phyloP scores from a whole-genome alignment of 495 filamentous ascomycete genomes.

The Rostrohypoxylon terebratum region DNA sequence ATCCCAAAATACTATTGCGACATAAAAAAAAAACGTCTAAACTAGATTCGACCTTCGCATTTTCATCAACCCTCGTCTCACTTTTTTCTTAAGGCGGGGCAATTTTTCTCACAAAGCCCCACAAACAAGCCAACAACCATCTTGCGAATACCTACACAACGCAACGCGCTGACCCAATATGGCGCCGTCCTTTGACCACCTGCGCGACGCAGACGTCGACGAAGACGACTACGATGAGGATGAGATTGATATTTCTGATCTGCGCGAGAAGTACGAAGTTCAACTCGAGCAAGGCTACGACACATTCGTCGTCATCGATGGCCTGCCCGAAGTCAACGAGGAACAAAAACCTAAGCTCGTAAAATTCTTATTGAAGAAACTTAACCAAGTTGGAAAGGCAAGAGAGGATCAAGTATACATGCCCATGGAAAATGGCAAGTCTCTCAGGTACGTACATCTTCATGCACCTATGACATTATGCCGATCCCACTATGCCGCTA shows the following conservation, averaged over 20 bases:
- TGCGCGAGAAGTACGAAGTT: conserved; percentile 92
- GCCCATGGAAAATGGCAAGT: conserved; percentile 85
- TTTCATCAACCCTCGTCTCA: conserved; percentile 18
- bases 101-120: conserved; percentile 42
- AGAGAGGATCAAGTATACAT: conserved; percentile 90
- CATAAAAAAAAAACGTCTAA: not conserved
- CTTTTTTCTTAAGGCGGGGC: conserved; percentile 48
- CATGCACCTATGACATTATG: too few species aligned
- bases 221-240: conserved; percentile 91
- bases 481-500: too few species aligned
- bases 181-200: conserved; percentile 69
- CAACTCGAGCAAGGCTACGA: conserved; percentile 95
- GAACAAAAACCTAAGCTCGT: conserved; percentile 89
- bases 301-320: conserved; percentile 94
- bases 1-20: conserved; percentile 38
- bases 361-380: conserved; percentile 93
- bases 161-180: conserved; percentile 57
- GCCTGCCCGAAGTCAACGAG: conserved; percentile 84
- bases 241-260: conserved; percentile 94
- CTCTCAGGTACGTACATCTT: conserved; percentile 88
- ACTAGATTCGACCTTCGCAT: conserved; percentile 4
- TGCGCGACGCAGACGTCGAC: conserved; percentile 77
- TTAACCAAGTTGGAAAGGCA: conserved; percentile 83
- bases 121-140: conserved; percentile 1
- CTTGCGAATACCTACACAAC: conserved; percentile 14